phyloP scores from a whole-genome alignment of 805 yeast species.

The Nakazawaea ambrosiae region DNA sequence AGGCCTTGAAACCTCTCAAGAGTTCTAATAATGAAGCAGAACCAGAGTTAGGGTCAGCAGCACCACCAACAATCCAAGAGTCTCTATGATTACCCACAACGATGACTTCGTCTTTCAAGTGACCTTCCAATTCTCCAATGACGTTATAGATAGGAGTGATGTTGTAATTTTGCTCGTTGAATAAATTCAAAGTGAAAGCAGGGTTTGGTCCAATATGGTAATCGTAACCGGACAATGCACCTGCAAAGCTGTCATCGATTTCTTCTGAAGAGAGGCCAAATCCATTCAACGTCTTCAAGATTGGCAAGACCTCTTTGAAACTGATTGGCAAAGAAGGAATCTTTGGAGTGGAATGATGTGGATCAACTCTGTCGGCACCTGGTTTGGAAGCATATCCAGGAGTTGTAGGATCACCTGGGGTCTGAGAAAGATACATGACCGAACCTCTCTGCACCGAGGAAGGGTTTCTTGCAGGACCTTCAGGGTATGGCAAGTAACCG shows the following conservation, averaged over 20 bases:
- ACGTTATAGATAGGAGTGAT: constrained; percentile 58
- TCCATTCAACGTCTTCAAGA: constrained; percentile 46
- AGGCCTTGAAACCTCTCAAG: constrained; percentile 48
- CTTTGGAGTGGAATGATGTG: constrained; percentile 39
- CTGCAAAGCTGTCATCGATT: constrained; percentile 20
- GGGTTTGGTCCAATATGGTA: constrained; percentile 30
- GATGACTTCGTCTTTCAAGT: constrained; percentile 43
- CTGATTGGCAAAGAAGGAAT: constrained; percentile 60
- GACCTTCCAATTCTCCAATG: constrained; percentile 54
- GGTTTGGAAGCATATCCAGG: constrained; percentile 45
- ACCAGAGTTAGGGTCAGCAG: constrained; percentile 75
- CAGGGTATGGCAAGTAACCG: constrained; percentile 51
- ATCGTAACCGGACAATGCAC: constrained; percentile 29
- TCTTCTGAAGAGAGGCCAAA: constrained; percentile 42
- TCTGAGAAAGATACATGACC: constrained; percentile 7
- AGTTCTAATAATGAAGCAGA: constrained; percentile 60
- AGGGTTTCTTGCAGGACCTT: constrained; percentile 67
- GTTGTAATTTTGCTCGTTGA: constrained; percentile 56
- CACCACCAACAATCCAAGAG: constrained; percentile 76
- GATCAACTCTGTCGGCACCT: constrained; percentile 36
- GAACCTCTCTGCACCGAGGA: constrained; percentile 64
- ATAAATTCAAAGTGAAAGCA: constrained; percentile 40
- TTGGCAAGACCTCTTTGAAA: constrained; percentile 47
- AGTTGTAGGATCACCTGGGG: constrained; percentile 64
- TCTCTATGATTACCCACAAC: constrained; percentile 74